phyloP scores from a whole-genome alignment of 352 stramenopile genomes.

The Phytophthora cryptogea region DNA sequence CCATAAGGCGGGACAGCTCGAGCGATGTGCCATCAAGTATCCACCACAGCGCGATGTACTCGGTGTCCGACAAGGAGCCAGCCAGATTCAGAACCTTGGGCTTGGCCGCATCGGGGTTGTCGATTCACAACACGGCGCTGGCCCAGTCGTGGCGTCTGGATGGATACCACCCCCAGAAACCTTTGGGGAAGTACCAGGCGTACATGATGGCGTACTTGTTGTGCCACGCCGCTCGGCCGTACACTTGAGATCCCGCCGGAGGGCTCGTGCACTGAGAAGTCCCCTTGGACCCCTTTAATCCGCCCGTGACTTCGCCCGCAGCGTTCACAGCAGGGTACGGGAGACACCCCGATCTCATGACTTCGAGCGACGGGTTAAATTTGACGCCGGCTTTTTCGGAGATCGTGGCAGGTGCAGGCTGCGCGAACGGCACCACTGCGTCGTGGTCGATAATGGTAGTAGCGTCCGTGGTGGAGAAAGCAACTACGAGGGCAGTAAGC shows the following conservation, averaged over 20 bases:
- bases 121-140: too few relatives aligned
- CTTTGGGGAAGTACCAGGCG: too few relatives aligned
- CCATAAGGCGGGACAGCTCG: too few relatives aligned
- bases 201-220: not conserved
- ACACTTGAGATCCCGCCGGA: not conserved
- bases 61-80: too few relatives aligned
- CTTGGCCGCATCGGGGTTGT: too few relatives aligned
- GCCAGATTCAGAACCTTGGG: too few relatives aligned
- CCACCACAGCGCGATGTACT: too few relatives aligned
- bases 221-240: not conserved
- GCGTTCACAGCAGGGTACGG: not conserved
- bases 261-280: not conserved
- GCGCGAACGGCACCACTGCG: not conserved
- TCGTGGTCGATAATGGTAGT: constrained; percentile 1
- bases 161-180: too few relatives aligned
- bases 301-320: not conserved
- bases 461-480: not conserved
- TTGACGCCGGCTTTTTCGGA: not conserved
- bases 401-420: not conserved
- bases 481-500: not conserved
- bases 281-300: not conserved
- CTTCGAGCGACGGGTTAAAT: not conserved
- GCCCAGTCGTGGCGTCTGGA: too few relatives aligned
- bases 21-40: too few relatives aligned
- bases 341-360: not conserved